These are phyloP conservation scores for Saccharomycopsis hybrid DNA, from an alignment of 1,139 yeast genomes.

Conservation along the genomic window DNA sequence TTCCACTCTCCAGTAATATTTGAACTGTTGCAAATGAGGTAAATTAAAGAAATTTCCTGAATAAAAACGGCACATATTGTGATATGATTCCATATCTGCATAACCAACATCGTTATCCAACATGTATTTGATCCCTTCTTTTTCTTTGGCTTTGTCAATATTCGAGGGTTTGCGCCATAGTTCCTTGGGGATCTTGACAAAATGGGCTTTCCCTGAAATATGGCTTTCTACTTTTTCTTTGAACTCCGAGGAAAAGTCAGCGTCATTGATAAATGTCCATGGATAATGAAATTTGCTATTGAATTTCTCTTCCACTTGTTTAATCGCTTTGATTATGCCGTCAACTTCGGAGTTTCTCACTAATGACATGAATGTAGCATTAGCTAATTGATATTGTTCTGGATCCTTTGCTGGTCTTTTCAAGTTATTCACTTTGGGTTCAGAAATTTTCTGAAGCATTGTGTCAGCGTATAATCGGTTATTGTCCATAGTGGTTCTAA, in stretches of 20 bases:
- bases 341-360: constrained; percentile 59
- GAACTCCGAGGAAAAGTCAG: constrained; percentile 54
- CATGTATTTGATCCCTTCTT: constrained; percentile 36
- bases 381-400: constrained; percentile 43
- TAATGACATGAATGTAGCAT: constrained; percentile 68
- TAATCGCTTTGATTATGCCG: constrained; percentile 46
- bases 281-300: constrained; percentile 70
- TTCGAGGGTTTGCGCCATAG: constrained; percentile 61
- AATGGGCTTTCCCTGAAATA: constrained; percentile 49
- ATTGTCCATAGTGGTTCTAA: not conserved
- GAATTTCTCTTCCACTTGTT: constrained; percentile 55
- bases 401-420: constrained; percentile 26
- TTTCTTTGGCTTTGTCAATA: constrained; percentile 43
- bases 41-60: constrained; percentile 58
- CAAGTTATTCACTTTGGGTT: constrained; percentile 38
- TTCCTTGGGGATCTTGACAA: constrained; percentile 44
- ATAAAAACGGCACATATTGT: constrained; percentile 64
- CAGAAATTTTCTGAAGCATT: constrained; percentile 29
- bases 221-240: constrained; percentile 36
- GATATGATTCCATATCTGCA: constrained; percentile 56
- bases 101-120: constrained; percentile 49
- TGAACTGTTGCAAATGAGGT: constrained; percentile 48
- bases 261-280: constrained; percentile 72
- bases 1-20: constrained; percentile 76
- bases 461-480: constrained; percentile 11